Base-by-base conservation (phyloP, 31 red algal species). In the Asparagopsis taxiformis region DNA sequence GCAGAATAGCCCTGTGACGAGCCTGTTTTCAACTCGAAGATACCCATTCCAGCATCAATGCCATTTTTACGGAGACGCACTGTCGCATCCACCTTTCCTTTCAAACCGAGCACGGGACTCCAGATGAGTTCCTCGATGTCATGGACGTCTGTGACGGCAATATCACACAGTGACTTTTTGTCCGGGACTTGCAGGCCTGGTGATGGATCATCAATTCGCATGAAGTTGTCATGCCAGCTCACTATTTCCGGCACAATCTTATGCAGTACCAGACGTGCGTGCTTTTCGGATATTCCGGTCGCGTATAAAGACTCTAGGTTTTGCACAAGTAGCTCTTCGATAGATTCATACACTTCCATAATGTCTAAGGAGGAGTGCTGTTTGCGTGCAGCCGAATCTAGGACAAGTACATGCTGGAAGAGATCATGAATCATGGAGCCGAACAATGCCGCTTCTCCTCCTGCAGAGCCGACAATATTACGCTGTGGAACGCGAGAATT, bases 81-180 rank as follows among this genome's bases (percentile, higher is more conserved):
- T 49, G 83, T 80, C n/a, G 85, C 92, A 41, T 95, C 92, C 17
- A 95, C 75, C 49, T 82, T 93, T 10, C 94, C 94, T 32, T 97
- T 97, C 2, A 97, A 66, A 20, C 94, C 94, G 57, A 91, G 74
- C 31, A 93, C 53, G 2, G 94, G 94, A 31, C 85, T 91, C 94
- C 94, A 97, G 0, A 97, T 70, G 54, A 71, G 65, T 37, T 97
- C 94, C 55, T 97, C 94, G 15, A 97, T 80, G 37, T 78, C 82
- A 25, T 65, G 55, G 24, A 93, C 83, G 7, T 80, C 59, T 10
- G 68, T 65, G 25, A 96, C 70, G 25, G 34, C 46, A n/a, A 87
- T 57, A 48, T 60, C 35, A 30, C 48, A 67, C 25, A 35, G 53
- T 13, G 56, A 43, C 32, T 68, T 65, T 30, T 58, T 30, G 38